Evolutionary conservation across 768 basidiomycete genomes (phyloP).

Genomic region (Podaxis sp.): DNA sequence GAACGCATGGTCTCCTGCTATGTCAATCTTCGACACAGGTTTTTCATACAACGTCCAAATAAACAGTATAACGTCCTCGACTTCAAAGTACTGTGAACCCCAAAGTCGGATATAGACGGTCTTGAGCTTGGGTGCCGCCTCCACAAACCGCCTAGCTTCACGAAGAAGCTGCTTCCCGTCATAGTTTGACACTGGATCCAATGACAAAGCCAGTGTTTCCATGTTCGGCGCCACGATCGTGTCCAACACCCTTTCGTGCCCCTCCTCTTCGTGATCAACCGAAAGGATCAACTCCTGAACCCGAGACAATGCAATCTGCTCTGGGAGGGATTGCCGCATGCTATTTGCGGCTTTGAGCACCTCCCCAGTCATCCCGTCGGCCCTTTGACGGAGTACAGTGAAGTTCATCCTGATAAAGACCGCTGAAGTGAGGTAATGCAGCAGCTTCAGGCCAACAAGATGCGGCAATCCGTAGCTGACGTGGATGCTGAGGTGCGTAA

Average conservation of each 20-base stretch:
- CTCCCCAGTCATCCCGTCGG: not conserved
- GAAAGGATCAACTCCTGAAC: not conserved
- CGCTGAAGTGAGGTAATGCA: not conserved
- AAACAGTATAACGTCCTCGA: not conserved
- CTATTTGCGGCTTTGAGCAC: not conserved
- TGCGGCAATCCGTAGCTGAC: conserved; percentile 1
- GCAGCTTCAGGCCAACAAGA: not conserved
- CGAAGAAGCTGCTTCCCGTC: not conserved
- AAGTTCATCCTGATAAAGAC: not conserved
- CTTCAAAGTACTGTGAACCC: not conserved
- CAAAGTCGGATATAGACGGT: not conserved
- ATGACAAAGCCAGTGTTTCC: not conserved
- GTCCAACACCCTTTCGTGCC: not conserved
- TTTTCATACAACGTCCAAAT: not conserved
- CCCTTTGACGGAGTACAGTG: not conserved
- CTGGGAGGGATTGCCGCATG: not conserved
- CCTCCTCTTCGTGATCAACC: not conserved
- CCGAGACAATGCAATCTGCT: not conserved
- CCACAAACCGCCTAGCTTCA: not conserved
- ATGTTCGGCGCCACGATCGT: not conserved
- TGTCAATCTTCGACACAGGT: not conserved
- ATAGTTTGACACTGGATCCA: not conserved
- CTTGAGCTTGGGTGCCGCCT: not conserved
- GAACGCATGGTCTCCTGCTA: not conserved
- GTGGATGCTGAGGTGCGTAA: not conserved